phyloP scores from a whole-genome alignment of 2,329 filamentous ascomycete species.

The Penicillium polonicum region DNA sequence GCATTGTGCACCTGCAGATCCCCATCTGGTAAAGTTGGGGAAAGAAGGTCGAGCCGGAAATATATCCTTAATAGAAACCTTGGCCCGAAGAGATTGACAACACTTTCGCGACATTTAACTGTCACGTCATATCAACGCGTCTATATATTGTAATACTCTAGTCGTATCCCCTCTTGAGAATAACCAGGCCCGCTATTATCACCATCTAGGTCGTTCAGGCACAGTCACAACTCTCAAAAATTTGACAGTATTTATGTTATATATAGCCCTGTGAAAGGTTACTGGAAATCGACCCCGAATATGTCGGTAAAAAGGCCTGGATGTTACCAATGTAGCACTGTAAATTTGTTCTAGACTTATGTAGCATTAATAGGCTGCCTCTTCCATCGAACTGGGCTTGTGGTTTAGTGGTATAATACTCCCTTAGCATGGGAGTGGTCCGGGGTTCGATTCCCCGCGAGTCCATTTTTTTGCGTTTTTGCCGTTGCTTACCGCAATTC shows the following conservation, averaged over 20 bases:
- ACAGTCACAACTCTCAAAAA: too few species aligned
- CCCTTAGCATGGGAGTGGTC: constrained; percentile 50
- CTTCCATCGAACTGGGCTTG: constrained; percentile 25
- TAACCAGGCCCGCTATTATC: too few species aligned
- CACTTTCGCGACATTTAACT: background rate
- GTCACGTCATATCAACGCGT: background rate
- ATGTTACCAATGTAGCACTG: background rate
- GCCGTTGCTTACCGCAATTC: background rate
- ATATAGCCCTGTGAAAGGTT: too few species aligned
- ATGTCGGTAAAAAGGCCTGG: background rate
- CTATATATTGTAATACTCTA: background rate
- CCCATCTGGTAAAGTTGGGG: background rate
- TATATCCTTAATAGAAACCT: background rate
- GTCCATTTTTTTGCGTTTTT: constrained; percentile 35
- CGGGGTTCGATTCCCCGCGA: constrained; percentile 50
- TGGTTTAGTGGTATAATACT: constrained; percentile 51
- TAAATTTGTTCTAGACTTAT: too few species aligned
- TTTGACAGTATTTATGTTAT: too few species aligned
- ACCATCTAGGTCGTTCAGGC: background rate
- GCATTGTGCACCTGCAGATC: background rate
- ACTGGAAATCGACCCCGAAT: background rate
- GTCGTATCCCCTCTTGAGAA: background rate
- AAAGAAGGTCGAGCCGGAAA: background rate
- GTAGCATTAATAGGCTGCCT: background rate
- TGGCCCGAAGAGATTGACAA: background rate